Conservation (phyloP, 2,329 filamentous ascomycete species). For the Magnaporthiopsis incrustans region DNA sequence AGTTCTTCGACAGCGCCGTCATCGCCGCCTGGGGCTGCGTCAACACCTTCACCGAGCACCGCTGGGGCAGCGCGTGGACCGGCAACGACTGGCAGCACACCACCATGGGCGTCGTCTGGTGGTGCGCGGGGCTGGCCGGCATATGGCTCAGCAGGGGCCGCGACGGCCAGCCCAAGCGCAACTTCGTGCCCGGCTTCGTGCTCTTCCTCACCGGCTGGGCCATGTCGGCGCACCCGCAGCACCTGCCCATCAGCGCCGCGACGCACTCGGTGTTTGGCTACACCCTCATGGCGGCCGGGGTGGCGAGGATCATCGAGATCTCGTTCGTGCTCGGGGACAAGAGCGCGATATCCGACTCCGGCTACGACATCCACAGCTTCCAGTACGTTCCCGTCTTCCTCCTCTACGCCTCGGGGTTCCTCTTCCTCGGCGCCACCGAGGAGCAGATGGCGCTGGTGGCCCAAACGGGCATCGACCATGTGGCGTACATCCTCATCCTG, state of each 20-base stretch:
- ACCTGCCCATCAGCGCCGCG: constrained; percentile 74
- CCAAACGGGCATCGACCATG: constrained; percentile 70
- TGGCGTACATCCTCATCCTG: constrained; percentile 85
- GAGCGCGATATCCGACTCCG: constrained; percentile 55
- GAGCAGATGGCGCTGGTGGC: constrained; percentile 83
- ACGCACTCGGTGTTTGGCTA: constrained; percentile 89
- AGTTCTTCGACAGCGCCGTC: constrained; percentile 89
- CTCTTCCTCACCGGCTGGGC: constrained; percentile 90
- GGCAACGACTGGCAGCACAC: constrained; percentile 96
- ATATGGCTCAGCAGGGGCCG: constrained; percentile 85
- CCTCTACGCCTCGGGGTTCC: constrained; percentile 83
- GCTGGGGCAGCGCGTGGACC: constrained; percentile 85
- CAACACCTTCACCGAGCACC: constrained; percentile 96
- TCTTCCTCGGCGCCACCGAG: constrained; percentile 97
- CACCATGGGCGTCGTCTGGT: constrained; percentile 99
- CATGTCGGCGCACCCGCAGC: constrained; percentile 88
- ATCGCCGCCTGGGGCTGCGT: constrained; percentile 95
- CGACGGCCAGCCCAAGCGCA: constrained; percentile 79
- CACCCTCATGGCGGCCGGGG: constrained; percentile 83
- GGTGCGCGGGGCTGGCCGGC: constrained; percentile 84
- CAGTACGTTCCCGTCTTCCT: constrained; percentile 53
- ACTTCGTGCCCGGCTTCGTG: constrained; percentile 86
- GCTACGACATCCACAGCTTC: constrained; percentile 57
- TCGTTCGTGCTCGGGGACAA: constrained; percentile 76
- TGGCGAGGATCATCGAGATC: constrained; percentile 83